These are phyloP conservation scores for Purpureocillium lavendulum DNA, from an alignment of 2,329 filamentous ascomycete species.

Conservation along the genomic window DNA sequence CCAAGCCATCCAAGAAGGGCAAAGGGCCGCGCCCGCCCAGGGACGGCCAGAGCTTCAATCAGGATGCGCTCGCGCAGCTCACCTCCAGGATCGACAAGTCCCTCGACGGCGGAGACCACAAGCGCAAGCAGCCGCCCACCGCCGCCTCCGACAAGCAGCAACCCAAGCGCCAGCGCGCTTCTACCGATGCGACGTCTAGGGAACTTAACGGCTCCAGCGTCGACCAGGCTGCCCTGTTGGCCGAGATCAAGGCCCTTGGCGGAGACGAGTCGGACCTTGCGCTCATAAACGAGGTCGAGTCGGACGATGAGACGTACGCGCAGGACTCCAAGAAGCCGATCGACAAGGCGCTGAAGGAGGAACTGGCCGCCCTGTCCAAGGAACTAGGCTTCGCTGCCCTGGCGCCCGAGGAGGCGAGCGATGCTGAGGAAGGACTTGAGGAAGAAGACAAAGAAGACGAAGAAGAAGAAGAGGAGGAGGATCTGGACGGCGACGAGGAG, in stretches of 20 bases:
- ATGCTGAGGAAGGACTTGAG: conserved; percentile 25
- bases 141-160: conserved; percentile 22
- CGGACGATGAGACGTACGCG: conserved; percentile 28
- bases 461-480: conserved; percentile 10
- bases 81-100: conserved; percentile 49
- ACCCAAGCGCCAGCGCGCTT: conserved; percentile 28
- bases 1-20: conserved; percentile 29
- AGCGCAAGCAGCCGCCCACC: conserved; percentile 34
- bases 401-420: conserved; percentile 24
- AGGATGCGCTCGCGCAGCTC: conserved; percentile 41
- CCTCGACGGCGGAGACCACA: conserved; percentile 32
- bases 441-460: conserved; percentile 20
- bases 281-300: conserved; percentile 45
- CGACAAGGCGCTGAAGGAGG: conserved; percentile 31
- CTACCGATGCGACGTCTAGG: conserved; percentile 14
- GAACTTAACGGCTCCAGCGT: background rate
- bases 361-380: conserved; percentile 28
- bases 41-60: conserved; percentile 30
- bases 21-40: conserved; percentile 18
- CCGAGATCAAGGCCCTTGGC: conserved; percentile 57
- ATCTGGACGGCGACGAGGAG: conserved; percentile 16
- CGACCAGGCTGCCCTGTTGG: conserved; percentile 37
- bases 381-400: conserved; percentile 27
- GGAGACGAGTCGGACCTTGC: conserved; percentile 58
- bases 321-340: conserved; percentile 22